Percentiles rank a stretch among this genome's conserved stretches.
Conservation (phyloP, 306 rosid species). For the Lablab purpureus region DNA sequence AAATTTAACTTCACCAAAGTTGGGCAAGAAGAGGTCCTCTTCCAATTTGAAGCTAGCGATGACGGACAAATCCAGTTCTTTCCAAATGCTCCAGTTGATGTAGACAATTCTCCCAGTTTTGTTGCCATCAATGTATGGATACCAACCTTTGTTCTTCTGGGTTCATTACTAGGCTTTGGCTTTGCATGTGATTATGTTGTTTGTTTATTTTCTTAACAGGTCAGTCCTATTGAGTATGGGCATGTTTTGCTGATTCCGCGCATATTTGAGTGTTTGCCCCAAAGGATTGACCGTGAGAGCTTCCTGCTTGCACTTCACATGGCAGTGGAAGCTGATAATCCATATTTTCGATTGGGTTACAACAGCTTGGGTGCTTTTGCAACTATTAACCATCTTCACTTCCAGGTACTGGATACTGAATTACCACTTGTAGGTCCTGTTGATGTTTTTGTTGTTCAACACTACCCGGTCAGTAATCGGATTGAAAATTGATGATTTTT, state of each 20-base stretch:
- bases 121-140: slow-evolving; percentile 91
- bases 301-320: slow-evolving; percentile 84
- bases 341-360: slow-evolving; percentile 87
- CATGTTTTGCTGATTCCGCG: slow-evolving; percentile 91
- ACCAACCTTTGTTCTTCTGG: slow-evolving; percentile 8
- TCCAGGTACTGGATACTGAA: slow-evolving; percentile 66
- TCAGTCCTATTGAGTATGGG: slow-evolving; percentile 95
- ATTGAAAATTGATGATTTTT: slow-evolving; percentile 27
- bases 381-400: slow-evolving; percentile 98
- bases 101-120: slow-evolving; percentile 74
- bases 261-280: slow-evolving; percentile 78
- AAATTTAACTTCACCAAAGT: slow-evolving; percentile 94
- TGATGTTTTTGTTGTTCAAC: not conserved
- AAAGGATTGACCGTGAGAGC: slow-evolving; percentile 86
- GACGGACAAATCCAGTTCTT: slow-evolving; percentile 75
- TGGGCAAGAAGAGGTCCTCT: slow-evolving; percentile 94
- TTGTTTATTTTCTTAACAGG: slow-evolving; percentile 60
- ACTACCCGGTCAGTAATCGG: not conserved
- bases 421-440: not conserved
- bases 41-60: slow-evolving; percentile 79
- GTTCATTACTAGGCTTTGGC: not conserved
- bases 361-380: slow-evolving; percentile 98
- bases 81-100: slow-evolving; percentile 79
- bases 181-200: not conserved
- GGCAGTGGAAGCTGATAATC: slow-evolving; percentile 82